Percentiles rank a stretch among this genome's conserved stretches.
These are phyloP conservation scores for Protomyces macrosporus DNA, from an alignment of 1,139 yeast genomes.

Conservation along the genomic window DNA sequence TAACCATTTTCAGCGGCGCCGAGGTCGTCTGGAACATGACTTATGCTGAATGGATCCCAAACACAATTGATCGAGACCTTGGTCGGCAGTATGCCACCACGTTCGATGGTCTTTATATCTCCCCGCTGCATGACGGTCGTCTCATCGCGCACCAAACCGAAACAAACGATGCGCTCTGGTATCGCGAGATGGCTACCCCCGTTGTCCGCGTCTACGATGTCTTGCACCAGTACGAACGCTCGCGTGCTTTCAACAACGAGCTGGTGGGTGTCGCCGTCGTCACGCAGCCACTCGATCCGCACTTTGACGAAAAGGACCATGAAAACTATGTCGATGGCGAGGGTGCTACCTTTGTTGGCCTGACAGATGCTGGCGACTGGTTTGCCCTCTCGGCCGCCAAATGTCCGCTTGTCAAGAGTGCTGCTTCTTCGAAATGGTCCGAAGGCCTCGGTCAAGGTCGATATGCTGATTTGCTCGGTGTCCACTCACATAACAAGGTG, in stretches of 20 bases:
- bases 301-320: conserved; percentile 16
- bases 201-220: conserved; percentile 73
- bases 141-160: conserved; percentile 37
- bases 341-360: conserved; percentile 54
- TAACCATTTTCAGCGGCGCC: conserved; percentile 60
- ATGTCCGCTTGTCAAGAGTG: conserved; percentile 75
- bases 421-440: conserved; percentile 50
- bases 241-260: conserved; percentile 28
- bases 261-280: conserved; percentile 38
- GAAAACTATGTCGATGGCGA: conserved; percentile 24
- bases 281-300: conserved; percentile 39
- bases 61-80: conserved; percentile 71
- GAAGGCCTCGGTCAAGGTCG: conserved; percentile 29
- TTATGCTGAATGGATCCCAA: conserved; percentile 89
- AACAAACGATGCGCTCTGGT: conserved; percentile 64
- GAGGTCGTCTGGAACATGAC: conserved; percentile 79
- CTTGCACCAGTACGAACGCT: conserved; percentile 38
- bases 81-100: conserved; percentile 41
- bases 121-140: conserved; percentile 71
- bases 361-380: conserved; percentile 68
- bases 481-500: conserved; percentile 19
- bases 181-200: conserved; percentile 53
- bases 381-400: conserved; percentile 73
- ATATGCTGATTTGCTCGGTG: conserved; percentile 13
- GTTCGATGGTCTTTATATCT: conserved; percentile 67